Evolutionary conservation across 208 protist species (phyloP), one percentile per base, ranked within the genome.

Genomic region (Acanthamoeba sp.): DNA sequence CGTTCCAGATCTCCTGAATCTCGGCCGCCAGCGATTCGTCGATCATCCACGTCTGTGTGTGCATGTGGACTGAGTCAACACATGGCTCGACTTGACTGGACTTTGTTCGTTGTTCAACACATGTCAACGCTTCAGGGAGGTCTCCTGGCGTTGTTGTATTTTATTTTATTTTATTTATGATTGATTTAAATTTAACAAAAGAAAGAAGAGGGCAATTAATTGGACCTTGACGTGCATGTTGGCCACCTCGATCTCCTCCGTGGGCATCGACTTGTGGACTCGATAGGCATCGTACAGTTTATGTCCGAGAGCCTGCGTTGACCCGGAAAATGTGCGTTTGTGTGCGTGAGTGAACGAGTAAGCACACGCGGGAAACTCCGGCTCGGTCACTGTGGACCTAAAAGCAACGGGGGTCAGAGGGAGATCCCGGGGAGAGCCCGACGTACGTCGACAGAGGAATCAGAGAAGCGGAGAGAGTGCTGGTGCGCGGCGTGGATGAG

Each of bases 1-100:
- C 95, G 20, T 69, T n/a, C 96, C 96, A 98, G 38, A 98, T 29
- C 3, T 29, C 18, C 48, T 96, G 90, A 34, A 97, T 95, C 45
- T 94, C 48, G 20, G 93, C 36, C 12, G 59, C 88, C 36, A 93
- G 62, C 55, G 50, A 2, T 7, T 52, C 32, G 36, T 93, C 88
- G 40, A 93, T 69, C n/a, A 12, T 12, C 24, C 55, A 93, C 22
- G 48, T 57, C 59, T 69, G 32, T 48, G 2, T 4, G 12, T 20
- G 52, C 45, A 22, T 20, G 16, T 20, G 10, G 22, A 22, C 16
- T 1, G n/a, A n/a, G n/a, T n/a, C n/a, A n/a, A n/a, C n/a, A n/a
- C n/a, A n/a, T n/a, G n/a, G n/a, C n/a, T n/a, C n/a, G n/a, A n/a
- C n/a, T n/a, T n/a, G n/a, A n/a, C n/a, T n/a, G n/a, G n/a, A n/a